These are phyloP conservation scores for Dorcoceras hygrometricum DNA, from an alignment of 257 asterid genomes.

Conservation along the genomic window DNA sequence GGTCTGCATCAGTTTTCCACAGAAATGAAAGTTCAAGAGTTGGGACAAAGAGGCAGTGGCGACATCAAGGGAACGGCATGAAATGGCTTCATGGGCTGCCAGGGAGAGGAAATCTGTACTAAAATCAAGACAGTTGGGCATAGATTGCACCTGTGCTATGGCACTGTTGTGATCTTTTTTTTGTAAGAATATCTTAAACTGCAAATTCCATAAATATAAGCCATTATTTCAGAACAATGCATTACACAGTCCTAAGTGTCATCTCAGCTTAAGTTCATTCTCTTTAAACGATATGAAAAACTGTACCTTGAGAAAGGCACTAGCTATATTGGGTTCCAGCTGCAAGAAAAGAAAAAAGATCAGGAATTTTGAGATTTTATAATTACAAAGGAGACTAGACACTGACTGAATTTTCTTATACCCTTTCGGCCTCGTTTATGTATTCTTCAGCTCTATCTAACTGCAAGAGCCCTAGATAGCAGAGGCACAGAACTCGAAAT, in stretches of 20 bases:
- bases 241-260: conserved; percentile 10
- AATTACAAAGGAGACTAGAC: conserved; percentile 19
- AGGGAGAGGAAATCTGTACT: conserved; percentile 85
- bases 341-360: conserved; percentile 47
- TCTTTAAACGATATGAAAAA: conserved; percentile 20
- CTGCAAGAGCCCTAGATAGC: conserved; percentile 78
- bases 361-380: conserved; percentile 24
- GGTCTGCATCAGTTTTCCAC: conserved; percentile 66
- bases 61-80: conserved; percentile 69
- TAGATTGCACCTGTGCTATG: conserved; percentile 78
- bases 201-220: conserved; percentile 33
- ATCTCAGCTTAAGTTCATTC: conserved; percentile 16
- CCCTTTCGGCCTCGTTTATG: conserved; percentile 94
- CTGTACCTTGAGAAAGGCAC: conserved; percentile 86
- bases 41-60: conserved; percentile 72
- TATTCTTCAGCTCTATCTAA: conserved; percentile 96
- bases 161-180: conserved; percentile 60
- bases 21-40: conserved; percentile 59
- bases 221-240: conserved; percentile 15
- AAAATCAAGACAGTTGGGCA: conserved; percentile 92
- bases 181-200: conserved; percentile 89
- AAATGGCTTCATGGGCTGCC: conserved; percentile 90
- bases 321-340: conserved; percentile 87
- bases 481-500: conserved; percentile 80
- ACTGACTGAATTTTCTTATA: conserved; percentile 22